These are phyloP conservation scores for Mucor sp. DNA, from an alignment of 371 early-diverging fungal species.

Conservation along the genomic window DNA sequence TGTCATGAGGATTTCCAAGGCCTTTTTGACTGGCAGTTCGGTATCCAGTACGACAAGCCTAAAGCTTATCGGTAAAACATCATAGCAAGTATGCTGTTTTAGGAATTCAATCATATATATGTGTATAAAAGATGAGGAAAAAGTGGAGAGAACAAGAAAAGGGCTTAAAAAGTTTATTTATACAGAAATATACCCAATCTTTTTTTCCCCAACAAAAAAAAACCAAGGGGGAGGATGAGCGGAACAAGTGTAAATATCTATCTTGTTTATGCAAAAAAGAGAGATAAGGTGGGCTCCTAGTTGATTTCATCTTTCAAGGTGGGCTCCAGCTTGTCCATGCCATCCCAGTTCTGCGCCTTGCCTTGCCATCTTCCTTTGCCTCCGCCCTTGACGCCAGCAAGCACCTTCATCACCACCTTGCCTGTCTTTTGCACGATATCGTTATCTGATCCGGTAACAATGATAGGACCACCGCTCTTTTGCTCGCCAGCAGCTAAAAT, in stretches of 20 bases:
- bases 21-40: slow-evolving; percentile 82
- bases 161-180: neutral
- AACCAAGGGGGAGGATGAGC: neutral
- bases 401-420: slow-evolving; percentile 32
- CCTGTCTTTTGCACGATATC: slow-evolving; percentile 51
- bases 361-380: slow-evolving; percentile 73
- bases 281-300: neutral
- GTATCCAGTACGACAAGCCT: slow-evolving; percentile 86
- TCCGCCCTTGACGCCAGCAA: slow-evolving; percentile 60
- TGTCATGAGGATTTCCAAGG: slow-evolving; percentile 80
- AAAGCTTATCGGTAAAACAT: slow-evolving; percentile 81
- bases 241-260: neutral
- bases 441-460: slow-evolving; percentile 48
- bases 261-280: neutral
- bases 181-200: neutral
- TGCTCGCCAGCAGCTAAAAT: slow-evolving; percentile 55
- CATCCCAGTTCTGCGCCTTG: slow-evolving; percentile 61
- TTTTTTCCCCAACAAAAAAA: slow-evolving; percentile 2
- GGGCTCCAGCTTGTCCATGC: slow-evolving; percentile 33
- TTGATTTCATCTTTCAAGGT: slow-evolving; percentile 10
- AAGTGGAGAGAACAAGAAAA: neutral
- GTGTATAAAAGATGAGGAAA: neutral
- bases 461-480: slow-evolving; percentile 56
- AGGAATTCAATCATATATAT: slow-evolving; percentile 58
- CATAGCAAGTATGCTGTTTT: slow-evolving; percentile 75